Evolutionary conservation across 2,329 filamentous ascomycete genomes (phyloP).

Genomic region (Atkinsonella hypoxylon): DNA sequence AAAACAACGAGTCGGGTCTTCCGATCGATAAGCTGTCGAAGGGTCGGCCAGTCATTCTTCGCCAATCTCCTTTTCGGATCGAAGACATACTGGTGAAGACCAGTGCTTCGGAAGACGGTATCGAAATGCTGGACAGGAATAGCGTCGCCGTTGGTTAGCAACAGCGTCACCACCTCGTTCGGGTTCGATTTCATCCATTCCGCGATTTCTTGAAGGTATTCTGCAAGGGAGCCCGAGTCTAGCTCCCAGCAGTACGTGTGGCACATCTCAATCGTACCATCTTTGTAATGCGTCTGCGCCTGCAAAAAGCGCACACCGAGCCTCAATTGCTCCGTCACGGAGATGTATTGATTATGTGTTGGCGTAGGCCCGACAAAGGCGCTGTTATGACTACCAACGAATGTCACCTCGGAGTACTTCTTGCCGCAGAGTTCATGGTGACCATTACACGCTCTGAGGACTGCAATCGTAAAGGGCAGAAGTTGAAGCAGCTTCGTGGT

Average conservation of each 20-base stretch:
- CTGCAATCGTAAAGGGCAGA: slow-evolving; percentile 10
- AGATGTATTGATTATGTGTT: slow-evolving; percentile 48
- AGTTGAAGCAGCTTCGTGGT: slow-evolving; percentile 10
- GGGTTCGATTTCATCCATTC: slow-evolving; percentile 46
- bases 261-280: slow-evolving; percentile 44
- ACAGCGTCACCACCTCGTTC: slow-evolving; percentile 49
- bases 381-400: slow-evolving; percentile 53
- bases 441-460: slow-evolving; percentile 41
- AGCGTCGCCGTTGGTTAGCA: slow-evolving; percentile 51
- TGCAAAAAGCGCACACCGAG: slow-evolving; percentile 53
- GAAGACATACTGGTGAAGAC: slow-evolving; percentile 46
- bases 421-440: slow-evolving; percentile 41
- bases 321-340: slow-evolving; percentile 44
- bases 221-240: slow-evolving; percentile 43
- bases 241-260: slow-evolving; percentile 51
- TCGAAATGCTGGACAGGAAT: slow-evolving; percentile 43
- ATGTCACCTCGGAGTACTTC: slow-evolving; percentile 47
- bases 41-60: slow-evolving; percentile 55
- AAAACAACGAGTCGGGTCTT: slow-evolving; percentile 58
- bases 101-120: slow-evolving; percentile 39
- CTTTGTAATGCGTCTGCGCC: slow-evolving; percentile 46
- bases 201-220: slow-evolving; percentile 45
- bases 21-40: slow-evolving; percentile 50
- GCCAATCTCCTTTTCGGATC: slow-evolving; percentile 29
- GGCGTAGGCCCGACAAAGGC: slow-evolving; percentile 46